Evolutionary conservation across 768 basidiomycete genomes (phyloP).

Genomic region (Gloeostereum incarnatum): DNA sequence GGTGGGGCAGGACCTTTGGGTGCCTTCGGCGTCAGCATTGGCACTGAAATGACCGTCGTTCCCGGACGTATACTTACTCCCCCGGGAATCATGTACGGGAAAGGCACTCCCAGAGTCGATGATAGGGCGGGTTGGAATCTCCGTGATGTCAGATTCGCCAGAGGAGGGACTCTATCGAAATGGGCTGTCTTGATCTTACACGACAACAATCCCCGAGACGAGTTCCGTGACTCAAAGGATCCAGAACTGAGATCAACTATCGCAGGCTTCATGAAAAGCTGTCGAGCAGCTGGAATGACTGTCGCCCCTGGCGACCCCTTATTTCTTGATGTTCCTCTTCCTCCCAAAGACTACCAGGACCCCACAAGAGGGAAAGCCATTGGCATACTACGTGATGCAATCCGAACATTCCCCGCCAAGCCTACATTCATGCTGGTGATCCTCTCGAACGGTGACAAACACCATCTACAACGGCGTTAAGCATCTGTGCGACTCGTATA

Average conservation of each 20-base stretch:
- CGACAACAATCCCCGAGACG: constrained; percentile 46
- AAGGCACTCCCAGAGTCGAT: constrained; percentile 32
- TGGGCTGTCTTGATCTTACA: constrained; percentile 67
- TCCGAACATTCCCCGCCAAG: constrained; percentile 32
- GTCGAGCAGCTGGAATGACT: constrained; percentile 51
- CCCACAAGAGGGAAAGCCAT: constrained; percentile 46
- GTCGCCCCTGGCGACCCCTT: constrained; percentile 29
- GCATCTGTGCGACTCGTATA: constrained; percentile 52
- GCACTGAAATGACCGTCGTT: constrained; percentile 54
- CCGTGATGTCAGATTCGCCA: constrained; percentile 51
- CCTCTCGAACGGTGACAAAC: constrained; percentile 62
- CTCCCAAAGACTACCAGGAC: constrained; percentile 41
- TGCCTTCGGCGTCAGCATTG: constrained; percentile 56
- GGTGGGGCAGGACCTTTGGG: constrained; percentile 27
- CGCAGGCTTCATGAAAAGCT: constrained; percentile 53
- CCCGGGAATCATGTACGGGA: constrained; percentile 55
- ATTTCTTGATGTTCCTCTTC: constrained; percentile 33
- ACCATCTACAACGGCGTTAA: constrained; percentile 73
- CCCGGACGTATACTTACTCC: constrained; percentile 61
- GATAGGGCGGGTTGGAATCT: constrained; percentile 77
- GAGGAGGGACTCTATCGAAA: constrained; percentile 42
- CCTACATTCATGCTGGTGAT: constrained; percentile 58
- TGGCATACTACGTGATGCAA: constrained; percentile 23
- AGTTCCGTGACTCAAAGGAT: constrained; percentile 48
- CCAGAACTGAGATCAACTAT: constrained; percentile 37